A percentile compares a stretch with the other conserved stretches of the same genome.
Evolutionary conservation across 1,284 basidiomycete genomes (phyloP).

Genomic region (Agaricales sp.): DNA sequence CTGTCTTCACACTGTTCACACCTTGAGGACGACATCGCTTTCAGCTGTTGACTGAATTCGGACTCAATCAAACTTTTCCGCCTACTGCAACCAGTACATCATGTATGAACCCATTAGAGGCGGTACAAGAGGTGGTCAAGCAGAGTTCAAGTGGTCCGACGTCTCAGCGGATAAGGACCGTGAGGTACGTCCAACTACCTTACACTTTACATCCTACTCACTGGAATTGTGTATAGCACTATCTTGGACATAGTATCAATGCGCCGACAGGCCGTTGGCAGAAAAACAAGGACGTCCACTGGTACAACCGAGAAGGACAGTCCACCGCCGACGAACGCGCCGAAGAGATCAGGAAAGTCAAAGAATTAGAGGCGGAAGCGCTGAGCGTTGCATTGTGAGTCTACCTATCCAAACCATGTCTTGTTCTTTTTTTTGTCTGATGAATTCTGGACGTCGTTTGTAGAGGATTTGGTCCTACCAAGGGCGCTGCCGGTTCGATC

Average conservation of each 20-base stretch:
- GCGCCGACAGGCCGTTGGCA: conserved; percentile 92
- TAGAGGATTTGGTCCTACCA: not conserved
- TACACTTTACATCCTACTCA: conserved; percentile 3
- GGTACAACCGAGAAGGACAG: conserved; percentile 68
- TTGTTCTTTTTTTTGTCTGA: not conserved
- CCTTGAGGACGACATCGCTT: too few species aligned
- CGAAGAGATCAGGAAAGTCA: conserved; percentile 72
- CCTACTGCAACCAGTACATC: not conserved
- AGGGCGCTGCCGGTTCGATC: not conserved
- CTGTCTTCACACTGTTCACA: too few species aligned
- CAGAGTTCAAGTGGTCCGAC: conserved; percentile 87
- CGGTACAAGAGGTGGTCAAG: conserved; percentile 82
- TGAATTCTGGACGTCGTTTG: not conserved
- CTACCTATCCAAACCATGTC: not conserved
- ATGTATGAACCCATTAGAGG: conserved; percentile 80
- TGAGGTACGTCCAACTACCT: conserved; percentile 42
- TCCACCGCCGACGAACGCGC: conserved; percentile 33
- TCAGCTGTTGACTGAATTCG: too few species aligned
- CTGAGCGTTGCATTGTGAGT: conserved; percentile 69
- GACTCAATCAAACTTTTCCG: not conserved
- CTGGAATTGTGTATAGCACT: conserved; percentile 44
- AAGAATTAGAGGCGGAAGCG: conserved; percentile 83
- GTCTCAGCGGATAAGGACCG: conserved; percentile 87
- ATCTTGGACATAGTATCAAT: conserved; percentile 86
- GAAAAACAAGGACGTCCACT: conserved; percentile 90